Base-by-base conservation (phyloP, 2,329 filamentous ascomycete genomes). In the Clonostachys rosea region DNA sequence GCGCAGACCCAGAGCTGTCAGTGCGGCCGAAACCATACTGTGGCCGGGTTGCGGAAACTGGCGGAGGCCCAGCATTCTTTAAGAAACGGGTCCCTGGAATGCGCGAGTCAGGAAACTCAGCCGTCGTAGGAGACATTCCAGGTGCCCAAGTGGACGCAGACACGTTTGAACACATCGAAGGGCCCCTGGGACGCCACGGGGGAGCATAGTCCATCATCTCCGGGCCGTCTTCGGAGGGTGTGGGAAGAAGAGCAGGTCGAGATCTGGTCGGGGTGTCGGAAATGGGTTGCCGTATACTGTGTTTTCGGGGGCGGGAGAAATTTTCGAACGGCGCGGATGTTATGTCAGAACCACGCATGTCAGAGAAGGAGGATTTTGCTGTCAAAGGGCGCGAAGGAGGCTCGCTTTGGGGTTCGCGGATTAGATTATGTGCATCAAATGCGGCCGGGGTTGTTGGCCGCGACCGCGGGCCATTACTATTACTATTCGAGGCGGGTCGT, bases 231-330 rank as follows among this genome's bases (percentile, higher is more conserved):
- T 66, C 63, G 40, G 59, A 52, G 34, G 54, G 44, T 56, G 49
- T 57, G 60, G 52, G 49, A 40, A 50, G 55, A 18, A 59, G 53
- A 30, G 57, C 56, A 30, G 56, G 58, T 41, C 60, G 63, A 36
- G 61, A 54, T 42, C 60, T 65, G 49, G 57, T 51, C 41, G 59
- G 53, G 34, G 42, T 42, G n/a, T 72, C 69, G 43, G 59, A 55
- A 41, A 62, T 59, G 45, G 67, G 58, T 50, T 74, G 73, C 47
- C 69, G 70, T 50, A 78, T 68, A 58, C 78, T 81, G 37, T 69
- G 65, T 50, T 78, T 79, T 48, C 79, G 69, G 40, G 79, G 79
- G 37, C 79, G 71, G n/a, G 79, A 83, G 59, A 83, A 83, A 61
- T 83, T 83, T 55, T 75, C 74, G 42, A 79, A 67, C 42, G 60